Conservation (phyloP, 139 green algal species). For the Zygnema circumcarinatum region DNA sequence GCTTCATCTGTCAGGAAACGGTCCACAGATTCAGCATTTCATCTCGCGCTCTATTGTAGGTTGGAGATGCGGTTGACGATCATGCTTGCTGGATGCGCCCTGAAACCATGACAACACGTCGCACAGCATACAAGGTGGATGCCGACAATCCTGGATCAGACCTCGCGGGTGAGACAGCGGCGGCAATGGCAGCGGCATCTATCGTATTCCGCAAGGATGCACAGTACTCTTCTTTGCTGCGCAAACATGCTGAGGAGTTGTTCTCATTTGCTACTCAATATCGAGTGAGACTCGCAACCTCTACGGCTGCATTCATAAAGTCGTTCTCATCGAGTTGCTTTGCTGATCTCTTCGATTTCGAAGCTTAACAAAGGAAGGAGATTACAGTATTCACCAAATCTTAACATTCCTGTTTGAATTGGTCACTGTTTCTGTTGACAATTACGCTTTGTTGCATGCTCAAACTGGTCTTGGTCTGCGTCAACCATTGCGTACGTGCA, state of each 20-base stretch:
- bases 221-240: constrained; percentile 24
- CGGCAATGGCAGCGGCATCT: constrained; percentile 46
- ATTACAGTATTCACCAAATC: no score
- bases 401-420: background rate
- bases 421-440: background rate
- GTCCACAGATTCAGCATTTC: background rate
- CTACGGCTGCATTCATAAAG: constrained; percentile 16
- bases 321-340: constrained; percentile 2
- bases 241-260: constrained; percentile 16
- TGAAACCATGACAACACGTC: constrained; percentile 43
- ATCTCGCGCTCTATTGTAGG: background rate
- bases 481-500: no score
- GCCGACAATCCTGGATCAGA: constrained; percentile 29
- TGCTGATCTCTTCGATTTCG: background rate
- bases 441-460: background rate
- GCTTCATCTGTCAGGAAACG: background rate
- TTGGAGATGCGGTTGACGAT: constrained; percentile 41
- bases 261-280: constrained; percentile 51
- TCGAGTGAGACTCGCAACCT: constrained; percentile 15
- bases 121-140: constrained; percentile 15
- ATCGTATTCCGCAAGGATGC: constrained; percentile 34
- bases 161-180: constrained; percentile 48
- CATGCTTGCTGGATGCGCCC: constrained; percentile 47
- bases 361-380: no score
- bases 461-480: background rate